Evolutionary conservation across 2,329 filamentous ascomycete genomes (phyloP), one percentile per base, ranked within the genome.

Genomic region (Sporothrix luriei): DNA sequence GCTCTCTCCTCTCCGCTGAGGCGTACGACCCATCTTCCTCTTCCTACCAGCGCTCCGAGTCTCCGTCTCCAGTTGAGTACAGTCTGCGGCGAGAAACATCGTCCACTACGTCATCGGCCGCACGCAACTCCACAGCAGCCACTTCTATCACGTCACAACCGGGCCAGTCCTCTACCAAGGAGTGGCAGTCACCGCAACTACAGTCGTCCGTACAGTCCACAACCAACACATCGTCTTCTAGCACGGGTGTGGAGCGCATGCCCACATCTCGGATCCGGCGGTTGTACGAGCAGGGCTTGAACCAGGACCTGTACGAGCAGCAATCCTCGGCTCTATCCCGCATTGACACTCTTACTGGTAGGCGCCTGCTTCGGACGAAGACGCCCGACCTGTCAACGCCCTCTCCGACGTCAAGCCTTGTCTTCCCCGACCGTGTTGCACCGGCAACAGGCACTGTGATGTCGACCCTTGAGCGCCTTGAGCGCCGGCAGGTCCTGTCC

Each of bases 91-190:
- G 94, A 33, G 93, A 93, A 73, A 97, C 93, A 0, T 95, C 91
- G 1, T 97, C 94, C 0, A 96, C 92, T 0, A 90, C 89, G 7
- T 95, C 93, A 0, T 90, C 87, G 0, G 85, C 89, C 51, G 87
- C 87, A 33, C 89, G 92, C 38, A 89, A 88, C 69, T 97, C 94
- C 0, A 97, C 94, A 1, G 92, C 93, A 7, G 93, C 93, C 3
- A 97, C 93, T 0, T 97, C 94, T 0, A 83, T 96, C 66, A 88
- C 89, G n/a, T 97, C 93, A 0, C 92, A 94, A 71, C 82, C 81
- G 19, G 78, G 84, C 0, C 16, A 68, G 13, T 78, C 82, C 3
- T 85, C 86, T 1, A 68, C 82, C 38, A 87, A 84, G 72, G 86
- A 88, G 49, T 80, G 78, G 74, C 82, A 84, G 46, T 78, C 78